Base-by-base conservation (phyloP, 2,329 filamentous ascomycete genomes). In the Cadophora luteo-olivacea region DNA sequence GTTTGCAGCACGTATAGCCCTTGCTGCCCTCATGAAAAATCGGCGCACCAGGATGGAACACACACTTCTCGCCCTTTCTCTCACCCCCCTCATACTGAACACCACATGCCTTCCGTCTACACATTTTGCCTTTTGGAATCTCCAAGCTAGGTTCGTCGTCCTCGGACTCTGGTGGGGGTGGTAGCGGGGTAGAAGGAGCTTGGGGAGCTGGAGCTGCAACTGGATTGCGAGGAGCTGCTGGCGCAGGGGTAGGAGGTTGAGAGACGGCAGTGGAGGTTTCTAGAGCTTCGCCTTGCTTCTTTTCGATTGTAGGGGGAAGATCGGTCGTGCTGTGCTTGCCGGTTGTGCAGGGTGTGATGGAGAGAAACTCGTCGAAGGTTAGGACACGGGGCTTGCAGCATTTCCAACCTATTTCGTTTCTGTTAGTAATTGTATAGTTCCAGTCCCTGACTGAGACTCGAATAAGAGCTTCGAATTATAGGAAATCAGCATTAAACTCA, bases 21-120 rank as follows among this genome's bases (percentile, higher is more conserved):
- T 99, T 99, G 82, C 93, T 97, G 45, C 96, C 96, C 83, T 99
- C 96, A 80, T 99, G 96, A 82, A 99, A 99, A 73, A 99, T 91
- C 29, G 96, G 93, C 25, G 87, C 88, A 4, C 96, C 96, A 0
- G 96, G 94, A 81, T 99, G 96, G 77, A 97, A 91, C 58, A 92
- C 85, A 78, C 96, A 99, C 70, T 88, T 85, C 83, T 97, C 94
- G 0, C 84, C 87, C 38, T 91, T 88, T 72, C 92, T 84, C 41
- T 82, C 80, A 54, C 83, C 78, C 0, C 86, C 87, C 70, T 84
- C 85, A 80, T 94, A 97, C 51, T 82, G 84, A 19, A 82, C 82
- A 12, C 88, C 89, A 79, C 96, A 99, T 3, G 86, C 90, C 77
- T 88, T 89, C 74, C 96, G 87, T 79, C 92, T 90, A 80, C 96